Base-by-base conservation (phyloP, 1,284 basidiomycete species). In the Pseudomicrostroma phylloplanum region DNA sequence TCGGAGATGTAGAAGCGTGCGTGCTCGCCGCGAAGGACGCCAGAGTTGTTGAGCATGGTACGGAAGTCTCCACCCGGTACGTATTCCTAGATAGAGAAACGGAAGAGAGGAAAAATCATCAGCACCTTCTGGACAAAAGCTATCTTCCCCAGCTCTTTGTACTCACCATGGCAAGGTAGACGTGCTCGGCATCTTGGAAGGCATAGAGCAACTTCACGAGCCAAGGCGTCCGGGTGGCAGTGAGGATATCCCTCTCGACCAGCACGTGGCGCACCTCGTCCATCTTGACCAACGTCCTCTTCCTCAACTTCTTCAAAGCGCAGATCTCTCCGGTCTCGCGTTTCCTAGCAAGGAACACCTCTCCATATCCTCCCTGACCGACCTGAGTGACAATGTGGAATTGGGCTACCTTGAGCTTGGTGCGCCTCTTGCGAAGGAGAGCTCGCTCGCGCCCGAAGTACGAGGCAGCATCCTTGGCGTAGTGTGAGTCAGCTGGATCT, bases 401-500 rank as follows among this genome's bases (percentile, higher is more conserved):
- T 48, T 76, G 74, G 48, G 67, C 68, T n/a, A 79, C 66, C 23
- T 69, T 70, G 46, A 79, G 66, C 62, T 76, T 76, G 55, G 73
- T 73, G 13, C 77, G 67, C 30, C 77, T 70, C 60, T 76, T 72
- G 57, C 73, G 71, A 1, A 79, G 71, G 30, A 78, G 62, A n/a
- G 65, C 73, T 17, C 74, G 69, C 60, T 79, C 77, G 9, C 71
- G 58, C 2, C 70, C 71, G 40, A 76, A 62, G 62, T 78, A 75
- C 1, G 72, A 69, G 42, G 64, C 59, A 19, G 66, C 64, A 55
- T 72, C 74, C 42, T 63, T 64, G 55, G 64, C 59, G 51, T 70
- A 74, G 57, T 63, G 66, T 80, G 80, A 86, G 85, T 58, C 94
- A 83, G 80, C 94, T 40, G 56, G 36, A 15, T 19, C 56, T 13